Evolutionary conservation across 495 filamentous ascomycete genomes (phyloP).

Genomic region (Penicillium desertorum): DNA sequence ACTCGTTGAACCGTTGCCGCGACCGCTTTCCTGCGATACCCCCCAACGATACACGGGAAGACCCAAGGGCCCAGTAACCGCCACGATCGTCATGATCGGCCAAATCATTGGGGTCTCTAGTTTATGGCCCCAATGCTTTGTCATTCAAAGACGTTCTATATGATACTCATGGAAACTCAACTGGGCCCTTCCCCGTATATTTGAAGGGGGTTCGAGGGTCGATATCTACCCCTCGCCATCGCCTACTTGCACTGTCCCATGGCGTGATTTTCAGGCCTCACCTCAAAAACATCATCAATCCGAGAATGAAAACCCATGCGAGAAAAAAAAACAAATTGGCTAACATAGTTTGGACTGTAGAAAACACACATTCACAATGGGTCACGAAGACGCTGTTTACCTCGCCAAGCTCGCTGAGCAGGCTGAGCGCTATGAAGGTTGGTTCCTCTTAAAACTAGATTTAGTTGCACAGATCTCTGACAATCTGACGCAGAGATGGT

Average conservation of each 20-base stretch:
- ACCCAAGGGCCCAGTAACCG: slow-evolving; percentile 7
- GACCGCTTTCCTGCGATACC: slow-evolving; percentile 26
- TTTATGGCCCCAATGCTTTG: background rate
- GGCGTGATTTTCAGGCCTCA: slow-evolving; percentile 26
- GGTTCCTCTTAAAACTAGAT: slow-evolving; percentile 35
- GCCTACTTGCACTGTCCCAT: slow-evolving; percentile 27
- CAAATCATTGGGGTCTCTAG: background rate
- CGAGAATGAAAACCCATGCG: background rate
- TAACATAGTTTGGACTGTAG: slow-evolving; percentile 21
- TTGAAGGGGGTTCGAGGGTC: slow-evolving; percentile 3
- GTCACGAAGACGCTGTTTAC: slow-evolving; percentile 99
- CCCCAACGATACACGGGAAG: slow-evolving; percentile 15
- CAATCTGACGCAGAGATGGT: slow-evolving; percentile 79
- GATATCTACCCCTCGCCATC: slow-evolving; percentile 32
- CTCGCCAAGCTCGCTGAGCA: slow-evolving; percentile 99
- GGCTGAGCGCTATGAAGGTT: slow-evolving; percentile 99
- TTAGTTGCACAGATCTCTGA: slow-evolving; percentile 19
- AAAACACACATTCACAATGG: slow-evolving; percentile 67
- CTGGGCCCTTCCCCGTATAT: background rate
- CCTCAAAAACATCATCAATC: slow-evolving; percentile 9
- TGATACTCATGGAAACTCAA: background rate
- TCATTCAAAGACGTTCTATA: background rate
- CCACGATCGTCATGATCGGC: slow-evolving; percentile 22
- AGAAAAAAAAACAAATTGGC: slow-evolving; percentile 3
- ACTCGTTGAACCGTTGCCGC: slow-evolving; percentile 27